Evolutionary conservation across 1,139 yeast genomes (phyloP).

Genomic region (Blastobotrys malaysiensis): DNA sequence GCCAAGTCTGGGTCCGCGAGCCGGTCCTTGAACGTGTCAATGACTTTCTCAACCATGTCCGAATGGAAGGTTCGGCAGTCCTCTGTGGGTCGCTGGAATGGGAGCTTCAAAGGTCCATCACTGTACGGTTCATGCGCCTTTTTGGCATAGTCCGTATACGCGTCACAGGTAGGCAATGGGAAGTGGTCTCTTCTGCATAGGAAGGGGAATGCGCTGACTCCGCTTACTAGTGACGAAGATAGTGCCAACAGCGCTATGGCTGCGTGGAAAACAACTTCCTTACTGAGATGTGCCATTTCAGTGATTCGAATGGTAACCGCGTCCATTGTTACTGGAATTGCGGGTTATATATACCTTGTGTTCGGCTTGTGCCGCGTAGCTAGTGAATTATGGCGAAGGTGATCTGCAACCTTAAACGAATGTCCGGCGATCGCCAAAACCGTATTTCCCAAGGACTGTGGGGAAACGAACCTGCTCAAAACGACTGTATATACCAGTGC

Average conservation of each 20-base stretch:
- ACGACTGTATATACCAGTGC: not conserved
- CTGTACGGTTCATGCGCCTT: constrained; percentile 26
- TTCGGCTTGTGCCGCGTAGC: not conserved
- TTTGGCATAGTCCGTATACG: constrained; percentile 35
- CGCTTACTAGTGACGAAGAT: not conserved
- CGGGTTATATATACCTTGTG: not conserved
- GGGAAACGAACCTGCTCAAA: not conserved
- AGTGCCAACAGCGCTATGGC: not conserved
- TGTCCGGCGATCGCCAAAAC: constrained; percentile 1
- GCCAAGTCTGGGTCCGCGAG: constrained; percentile 60
- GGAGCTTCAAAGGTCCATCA: constrained; percentile 39
- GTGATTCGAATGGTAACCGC: not conserved
- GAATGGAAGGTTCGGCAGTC: constrained; percentile 71
- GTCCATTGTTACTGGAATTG: not conserved
- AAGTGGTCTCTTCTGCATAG: constrained; percentile 6
- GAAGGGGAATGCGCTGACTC: not conserved
- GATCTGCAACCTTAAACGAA: not conserved
- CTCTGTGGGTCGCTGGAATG: constrained; percentile 68
- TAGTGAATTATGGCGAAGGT: not conserved
- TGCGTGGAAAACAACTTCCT: not conserved
- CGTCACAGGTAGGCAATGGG: constrained; percentile 29
- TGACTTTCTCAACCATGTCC: constrained; percentile 51
- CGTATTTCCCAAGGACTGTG: not conserved
- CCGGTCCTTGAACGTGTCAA: constrained; percentile 45
- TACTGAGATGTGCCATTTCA: not conserved